Evolutionary conservation across 176 grass and related monocot genomes (phyloP), one percentile per base, ranked within the genome.

Genomic region (Raddia distichophylla): DNA sequence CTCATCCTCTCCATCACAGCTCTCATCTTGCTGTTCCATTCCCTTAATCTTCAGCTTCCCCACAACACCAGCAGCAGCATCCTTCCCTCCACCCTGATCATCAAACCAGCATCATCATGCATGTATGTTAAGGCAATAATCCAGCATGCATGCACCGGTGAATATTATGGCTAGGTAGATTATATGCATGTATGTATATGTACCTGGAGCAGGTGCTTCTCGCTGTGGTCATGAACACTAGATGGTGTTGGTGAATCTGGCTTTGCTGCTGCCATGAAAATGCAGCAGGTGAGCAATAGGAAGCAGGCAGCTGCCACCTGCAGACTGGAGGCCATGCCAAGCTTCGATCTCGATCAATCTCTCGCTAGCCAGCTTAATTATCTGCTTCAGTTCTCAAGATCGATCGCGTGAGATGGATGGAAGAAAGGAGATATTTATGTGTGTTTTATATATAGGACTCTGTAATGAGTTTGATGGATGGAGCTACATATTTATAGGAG

Each of bases 1-100:
- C 27, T 82, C 37, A 40, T 40, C 63, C 62, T 77, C 85, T 22
- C 52, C 78, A 52, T 51, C 17, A 9, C 55, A 58, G 17, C 16
- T 18, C 55, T 58, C 2, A 17, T 57, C 54, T 3, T n/a, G 54
- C 7, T 57, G 17, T n/a, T 57, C 55, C 55, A 9, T 58, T 58
- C 55, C 55, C 55, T 58, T 3, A 9, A 17, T 18, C 55, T 58
- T 17, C 18, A 19, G 18, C 55, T 19, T 57, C 55, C n/a, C 55
- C 55, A 0, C 18, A 58, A 18, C 55, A n/a, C 17, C 55, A 17
- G 17, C 2, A 8, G 54, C n/a, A n/a, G 17, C 0, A n/a, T 17
- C 17, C 55, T n/a, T 57, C 18, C 18, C 56, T 58, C 56, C 56
- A 10, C 18, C 56, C n/a, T 58, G 56, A 58, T 58, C 56, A 58